Conservation (phyloP, 2,329 filamentous ascomycete genomes). For the Endocalyx cinctus region DNA sequence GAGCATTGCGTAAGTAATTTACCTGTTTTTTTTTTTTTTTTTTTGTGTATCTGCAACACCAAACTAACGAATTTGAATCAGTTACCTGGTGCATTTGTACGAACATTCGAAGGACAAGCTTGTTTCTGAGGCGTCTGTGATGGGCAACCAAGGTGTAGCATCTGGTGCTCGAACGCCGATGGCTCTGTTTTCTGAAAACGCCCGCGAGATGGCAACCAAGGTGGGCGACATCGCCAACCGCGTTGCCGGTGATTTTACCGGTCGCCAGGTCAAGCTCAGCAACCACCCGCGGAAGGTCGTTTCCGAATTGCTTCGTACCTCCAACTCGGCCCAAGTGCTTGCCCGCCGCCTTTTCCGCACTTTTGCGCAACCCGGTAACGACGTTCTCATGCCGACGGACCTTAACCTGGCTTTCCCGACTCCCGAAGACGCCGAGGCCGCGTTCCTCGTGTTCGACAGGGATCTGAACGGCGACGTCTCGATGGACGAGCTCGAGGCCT, state of each 20-base stretch:
- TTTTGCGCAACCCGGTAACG: constrained; percentile 68
- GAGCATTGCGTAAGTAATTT: constrained; percentile 56
- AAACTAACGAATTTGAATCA: constrained; percentile 17
- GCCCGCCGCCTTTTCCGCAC: constrained; percentile 86
- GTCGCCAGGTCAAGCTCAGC: constrained; percentile 59
- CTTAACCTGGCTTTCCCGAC: constrained; percentile 73
- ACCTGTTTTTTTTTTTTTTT: too few species aligned
- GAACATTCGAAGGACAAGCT: constrained; percentile 74
- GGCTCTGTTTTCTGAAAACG: constrained; percentile 67
- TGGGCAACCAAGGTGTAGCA: constrained; percentile 35
- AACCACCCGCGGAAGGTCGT: constrained; percentile 83
- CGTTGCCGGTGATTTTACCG: constrained; percentile 86
- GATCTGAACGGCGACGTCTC: constrained; percentile 96
- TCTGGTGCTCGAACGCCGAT: constrained; percentile 72
- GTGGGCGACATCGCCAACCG: constrained; percentile 77
- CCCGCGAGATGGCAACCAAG: constrained; percentile 69
- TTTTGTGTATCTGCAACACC: constrained; percentile 54
- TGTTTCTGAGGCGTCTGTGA: constrained; percentile 47
- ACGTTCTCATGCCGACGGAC: constrained; percentile 75
- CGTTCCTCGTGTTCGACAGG: constrained; percentile 91
- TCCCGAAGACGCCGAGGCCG: constrained; percentile 80
- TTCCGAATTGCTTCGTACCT: constrained; percentile 68
- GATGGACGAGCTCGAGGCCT: constrained; percentile 88
- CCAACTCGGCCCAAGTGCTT: constrained; percentile 72
- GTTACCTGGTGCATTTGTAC: constrained; percentile 48